Evolutionary conservation across 2,329 filamentous ascomycete species (phyloP).

Genomic region (Colletotrichum acutatum): DNA sequence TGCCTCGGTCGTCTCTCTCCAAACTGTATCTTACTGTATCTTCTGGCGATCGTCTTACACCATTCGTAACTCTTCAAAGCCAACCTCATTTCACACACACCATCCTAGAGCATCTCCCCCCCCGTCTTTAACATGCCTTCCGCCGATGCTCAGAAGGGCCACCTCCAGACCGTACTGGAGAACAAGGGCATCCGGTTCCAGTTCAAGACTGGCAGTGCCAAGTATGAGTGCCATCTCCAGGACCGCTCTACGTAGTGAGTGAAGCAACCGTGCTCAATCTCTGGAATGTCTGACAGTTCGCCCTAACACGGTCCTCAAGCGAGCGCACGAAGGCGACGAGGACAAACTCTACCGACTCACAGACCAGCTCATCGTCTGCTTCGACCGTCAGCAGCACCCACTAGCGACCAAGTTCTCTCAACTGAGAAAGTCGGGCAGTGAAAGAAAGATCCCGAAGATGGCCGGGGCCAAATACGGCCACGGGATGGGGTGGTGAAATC

Average conservation of each 20-base stretch:
- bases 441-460: neutral
- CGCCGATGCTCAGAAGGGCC: constrained; percentile 13
- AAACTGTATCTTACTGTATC: neutral
- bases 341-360: constrained; percentile 49
- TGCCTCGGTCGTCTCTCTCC: neutral
- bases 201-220: constrained; percentile 54
- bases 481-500: neutral
- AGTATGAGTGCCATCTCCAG: constrained; percentile 54
- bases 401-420: neutral
- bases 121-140: constrained; percentile 23
- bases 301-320: constrained; percentile 42
- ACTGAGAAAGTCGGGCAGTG: neutral
- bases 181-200: constrained; percentile 55
- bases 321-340: constrained; percentile 53
- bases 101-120: neutral
- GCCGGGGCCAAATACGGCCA: neutral
- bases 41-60: neutral
- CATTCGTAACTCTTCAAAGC: neutral
- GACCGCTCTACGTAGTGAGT: constrained; percentile 58
- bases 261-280: neutral
- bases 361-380: constrained; percentile 39
- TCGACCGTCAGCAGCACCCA: constrained; percentile 41
- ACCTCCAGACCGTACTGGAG: constrained; percentile 20
- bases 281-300: neutral
- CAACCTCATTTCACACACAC: neutral